Evolutionary conservation across 495 filamentous ascomycete species (phyloP), one percentile per base, ranked within the genome.

Genomic region (Astrocystis sublimbata): DNA sequence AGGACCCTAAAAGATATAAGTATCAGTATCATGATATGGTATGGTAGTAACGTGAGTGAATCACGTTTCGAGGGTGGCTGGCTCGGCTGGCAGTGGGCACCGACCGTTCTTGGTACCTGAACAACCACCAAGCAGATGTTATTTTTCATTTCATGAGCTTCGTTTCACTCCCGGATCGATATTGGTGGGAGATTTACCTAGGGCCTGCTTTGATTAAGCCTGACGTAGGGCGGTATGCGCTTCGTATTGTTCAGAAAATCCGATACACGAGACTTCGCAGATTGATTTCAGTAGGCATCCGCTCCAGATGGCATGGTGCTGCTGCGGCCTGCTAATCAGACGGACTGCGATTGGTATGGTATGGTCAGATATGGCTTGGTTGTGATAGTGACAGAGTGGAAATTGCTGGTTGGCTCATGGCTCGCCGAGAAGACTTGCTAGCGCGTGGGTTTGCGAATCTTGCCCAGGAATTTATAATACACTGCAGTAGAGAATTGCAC

Each of bases 1-100:
- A 52, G 26, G 17, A 36, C 13, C 50, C 17, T 36, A 23, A 3
- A 36, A 53, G 15, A 23, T 6, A 31, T 8, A 15, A 13, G 31
- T 3, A 2, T 8, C 4, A 23, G n/a, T n/a, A 19, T 17, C n/a
- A 15, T n/a, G n/a, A 19, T 35, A 19, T n/a, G 13, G 31, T 10
- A 42, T 42, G 35, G 38, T 42, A 31, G 54, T 35, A 21, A 46
- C n/a, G 46, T 10, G 54, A 41, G 26, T 46, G 40, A 43, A 57
- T 56, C 52, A 43, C 45, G 54, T 57, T 57, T 57, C 24, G 19
- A 36, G 31, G 9, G 47, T 58, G 43, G 31, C 45, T n/a, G 9
- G 24, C 13, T n/a, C n/a, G n/a, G n/a, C n/a, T n/a, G n/a, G n/a
- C n/a, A n/a, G n/a, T n/a, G n/a, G n/a, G n/a, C n/a, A n/a, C n/a